Conservation (phyloP, 257 asterid species). For the Anisodus acutangulus region DNA sequence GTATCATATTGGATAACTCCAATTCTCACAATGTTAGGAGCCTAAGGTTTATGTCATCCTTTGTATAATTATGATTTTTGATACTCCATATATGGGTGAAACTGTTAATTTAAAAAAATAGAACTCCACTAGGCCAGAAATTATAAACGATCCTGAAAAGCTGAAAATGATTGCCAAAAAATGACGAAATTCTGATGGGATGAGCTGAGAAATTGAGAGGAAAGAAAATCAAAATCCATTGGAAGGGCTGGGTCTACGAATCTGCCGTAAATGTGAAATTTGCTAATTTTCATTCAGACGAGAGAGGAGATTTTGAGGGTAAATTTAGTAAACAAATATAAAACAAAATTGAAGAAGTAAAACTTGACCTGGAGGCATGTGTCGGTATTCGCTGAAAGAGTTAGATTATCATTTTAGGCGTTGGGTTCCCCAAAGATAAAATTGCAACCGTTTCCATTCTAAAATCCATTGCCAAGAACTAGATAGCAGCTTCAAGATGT, state of each 20-base stretch:
- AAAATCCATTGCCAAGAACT: not conserved
- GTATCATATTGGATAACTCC: too few relatives aligned
- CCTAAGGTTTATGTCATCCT: too few relatives aligned
- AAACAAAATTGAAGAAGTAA: not conserved
- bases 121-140: too few relatives aligned
- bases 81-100: too few relatives aligned
- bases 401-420: not conserved
- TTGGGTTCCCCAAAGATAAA: not conserved
- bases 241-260: conserved; percentile 1
- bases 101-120: too few relatives aligned
- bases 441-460: not conserved
- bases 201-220: conserved; percentile 42
- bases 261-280: too few relatives aligned
- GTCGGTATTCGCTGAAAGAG: not conserved
- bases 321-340: not conserved
- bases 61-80: too few relatives aligned
- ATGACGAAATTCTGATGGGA: conserved; percentile 44
- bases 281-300: too few relatives aligned
- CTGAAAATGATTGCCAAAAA: conserved; percentile 49
- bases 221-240: conserved; percentile 43
- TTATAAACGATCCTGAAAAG: conserved; percentile 39
- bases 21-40: too few relatives aligned
- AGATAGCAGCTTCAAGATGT: not conserved
- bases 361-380: not conserved
- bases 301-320: not conserved